Percentiles rank a stretch among this genome's conserved stretches.
These are phyloP conservation scores for Neurospora sp. DNA, from an alignment of 495 filamentous ascomycete species.

Conservation along the genomic window DNA sequence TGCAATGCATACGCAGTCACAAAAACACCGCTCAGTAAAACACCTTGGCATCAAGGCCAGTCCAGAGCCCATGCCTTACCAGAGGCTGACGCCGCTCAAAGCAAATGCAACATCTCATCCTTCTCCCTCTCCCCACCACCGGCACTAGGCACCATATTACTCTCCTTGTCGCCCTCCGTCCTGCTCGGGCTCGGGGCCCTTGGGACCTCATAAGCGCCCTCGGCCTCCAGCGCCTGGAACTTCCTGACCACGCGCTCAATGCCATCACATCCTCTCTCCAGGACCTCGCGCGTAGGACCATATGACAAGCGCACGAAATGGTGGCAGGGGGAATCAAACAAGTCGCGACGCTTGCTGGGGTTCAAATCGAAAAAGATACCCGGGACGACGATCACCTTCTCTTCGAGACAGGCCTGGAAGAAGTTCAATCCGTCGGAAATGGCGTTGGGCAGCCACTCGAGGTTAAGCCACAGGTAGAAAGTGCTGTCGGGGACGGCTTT, in stretches of 20 bases:
- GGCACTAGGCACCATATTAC: not conserved
- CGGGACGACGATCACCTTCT: slow-evolving; percentile 92
- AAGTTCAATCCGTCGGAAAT: slow-evolving; percentile 93
- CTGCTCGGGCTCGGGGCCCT: not conserved
- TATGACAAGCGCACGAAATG: slow-evolving; percentile 90
- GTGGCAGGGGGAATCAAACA: slow-evolving; percentile 93
- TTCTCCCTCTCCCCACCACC: not conserved
- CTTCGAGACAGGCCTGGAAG: slow-evolving; percentile 82
- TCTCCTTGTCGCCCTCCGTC: not conserved
- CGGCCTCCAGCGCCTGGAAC: not conserved
- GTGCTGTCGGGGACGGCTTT: slow-evolving; percentile 76
- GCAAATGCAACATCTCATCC: not conserved
- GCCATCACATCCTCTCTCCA: slow-evolving; percentile 76
- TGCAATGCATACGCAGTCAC: not conserved
- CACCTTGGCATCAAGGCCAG: not conserved
- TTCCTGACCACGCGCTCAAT: slow-evolving; percentile 65
- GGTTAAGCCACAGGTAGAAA: slow-evolving; percentile 68
- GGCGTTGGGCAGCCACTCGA: slow-evolving; percentile 52
- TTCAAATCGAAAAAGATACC: slow-evolving; percentile 92
- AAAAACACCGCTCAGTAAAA: not conserved
- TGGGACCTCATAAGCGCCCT: not conserved
- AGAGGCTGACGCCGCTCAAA: not conserved
- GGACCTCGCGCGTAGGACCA: slow-evolving; percentile 78
- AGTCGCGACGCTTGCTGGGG: slow-evolving; percentile 75
- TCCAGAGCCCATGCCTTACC: not conserved